Conservation (phyloP, 73 alveolate genomes). For the Loxodes magnus region DNA sequence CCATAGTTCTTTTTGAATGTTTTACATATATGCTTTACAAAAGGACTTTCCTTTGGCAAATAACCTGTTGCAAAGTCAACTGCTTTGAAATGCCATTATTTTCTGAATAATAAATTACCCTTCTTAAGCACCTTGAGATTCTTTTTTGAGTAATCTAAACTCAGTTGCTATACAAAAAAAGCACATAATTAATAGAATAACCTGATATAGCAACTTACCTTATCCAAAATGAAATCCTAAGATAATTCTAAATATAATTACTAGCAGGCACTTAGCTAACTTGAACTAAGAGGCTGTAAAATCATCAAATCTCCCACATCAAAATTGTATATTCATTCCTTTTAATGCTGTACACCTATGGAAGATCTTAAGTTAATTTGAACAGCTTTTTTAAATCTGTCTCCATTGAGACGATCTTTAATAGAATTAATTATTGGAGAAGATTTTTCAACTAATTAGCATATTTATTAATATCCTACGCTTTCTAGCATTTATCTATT, state of each 20-base stretch:
- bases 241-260: slow-evolving; percentile 25
- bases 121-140: slow-evolving; percentile 31
- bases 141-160: slow-evolving; percentile 54
- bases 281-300: slow-evolving; percentile 48
- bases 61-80: slow-evolving; percentile 66
- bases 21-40: no score
- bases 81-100: slow-evolving; percentile 79
- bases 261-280: slow-evolving; percentile 11
- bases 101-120: slow-evolving; percentile 56
- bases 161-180: slow-evolving; percentile 85
- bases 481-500: neutral
- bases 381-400: neutral
- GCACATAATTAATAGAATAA: slow-evolving; percentile 58
- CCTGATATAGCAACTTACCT: neutral
- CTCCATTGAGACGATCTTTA: neutral
- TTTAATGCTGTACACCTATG: slow-evolving; percentile 32
- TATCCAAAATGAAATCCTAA: slow-evolving; percentile 37
- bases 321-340: slow-evolving; percentile 32
- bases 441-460: neutral
- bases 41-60: slow-evolving; percentile 71
- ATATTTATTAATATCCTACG: neutral
- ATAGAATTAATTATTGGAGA: neutral
- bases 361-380: neutral
- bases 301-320: slow-evolving; percentile 34
- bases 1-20: no score